Evolutionary conservation across 805 yeast genomes (phyloP).

Genomic region (Myxozyma melibiosi): DNA sequence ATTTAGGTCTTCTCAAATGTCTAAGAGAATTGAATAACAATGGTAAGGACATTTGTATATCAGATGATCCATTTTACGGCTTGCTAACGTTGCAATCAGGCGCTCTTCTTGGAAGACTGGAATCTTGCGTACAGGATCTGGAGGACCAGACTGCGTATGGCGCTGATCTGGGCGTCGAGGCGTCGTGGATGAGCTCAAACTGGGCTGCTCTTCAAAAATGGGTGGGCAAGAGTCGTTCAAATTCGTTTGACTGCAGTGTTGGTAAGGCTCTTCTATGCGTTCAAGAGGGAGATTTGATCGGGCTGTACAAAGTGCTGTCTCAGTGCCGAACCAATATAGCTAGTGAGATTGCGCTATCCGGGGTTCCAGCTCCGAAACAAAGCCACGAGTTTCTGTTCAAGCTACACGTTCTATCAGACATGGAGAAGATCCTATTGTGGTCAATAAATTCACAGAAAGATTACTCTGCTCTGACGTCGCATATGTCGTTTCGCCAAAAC

Average conservation of each 20-base stretch:
- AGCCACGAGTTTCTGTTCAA: slow-evolving; percentile 52
- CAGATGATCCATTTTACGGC: background rate
- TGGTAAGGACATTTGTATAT: slow-evolving; percentile 47
- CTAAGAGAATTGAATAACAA: slow-evolving; percentile 75
- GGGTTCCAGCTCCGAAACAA: slow-evolving; percentile 55
- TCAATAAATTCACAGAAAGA: slow-evolving; percentile 14
- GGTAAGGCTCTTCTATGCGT: slow-evolving; percentile 64
- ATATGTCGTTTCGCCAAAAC: slow-evolving; percentile 36
- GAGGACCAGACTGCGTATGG: slow-evolving; percentile 54
- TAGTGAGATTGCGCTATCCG: slow-evolving; percentile 53
- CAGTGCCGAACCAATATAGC: slow-evolving; percentile 65
- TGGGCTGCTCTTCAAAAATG: slow-evolving; percentile 55
- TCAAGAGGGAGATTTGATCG: slow-evolving; percentile 41
- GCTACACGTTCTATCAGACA: slow-evolving; percentile 64
- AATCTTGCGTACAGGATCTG: slow-evolving; percentile 38
- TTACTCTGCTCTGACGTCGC: slow-evolving; percentile 23
- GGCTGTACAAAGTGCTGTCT: slow-evolving; percentile 48
- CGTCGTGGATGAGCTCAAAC: slow-evolving; percentile 69
- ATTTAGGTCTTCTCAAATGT: slow-evolving; percentile 67
- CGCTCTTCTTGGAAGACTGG: slow-evolving; percentile 53
- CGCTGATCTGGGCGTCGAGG: slow-evolving; percentile 70
- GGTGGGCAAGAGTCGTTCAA: slow-evolving; percentile 56
- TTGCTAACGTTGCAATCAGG: slow-evolving; percentile 3
- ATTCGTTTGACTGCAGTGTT: slow-evolving; percentile 59
- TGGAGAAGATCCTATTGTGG: slow-evolving; percentile 46